Conservation (phyloP, 208 protist genomes). For the Leishmania mexicana region DNA sequence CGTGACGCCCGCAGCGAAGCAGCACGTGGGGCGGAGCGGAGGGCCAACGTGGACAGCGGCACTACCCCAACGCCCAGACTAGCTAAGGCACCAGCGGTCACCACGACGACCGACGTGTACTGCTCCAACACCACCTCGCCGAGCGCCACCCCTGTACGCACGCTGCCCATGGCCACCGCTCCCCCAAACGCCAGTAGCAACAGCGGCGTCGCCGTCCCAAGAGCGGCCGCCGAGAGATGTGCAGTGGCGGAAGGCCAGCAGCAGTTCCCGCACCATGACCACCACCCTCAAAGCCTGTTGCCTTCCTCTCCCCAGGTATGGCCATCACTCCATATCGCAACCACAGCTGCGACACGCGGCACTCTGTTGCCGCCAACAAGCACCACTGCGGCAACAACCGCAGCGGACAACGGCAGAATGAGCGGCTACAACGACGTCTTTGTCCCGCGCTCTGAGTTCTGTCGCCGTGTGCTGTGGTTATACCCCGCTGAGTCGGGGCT, state of each 20-base stretch:
- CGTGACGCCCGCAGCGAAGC: neutral
- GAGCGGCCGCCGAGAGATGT: neutral
- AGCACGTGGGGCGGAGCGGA: neutral
- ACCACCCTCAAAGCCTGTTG: neutral
- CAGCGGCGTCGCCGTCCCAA: neutral
- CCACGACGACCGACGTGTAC: neutral
- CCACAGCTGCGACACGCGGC: constrained; percentile 2
- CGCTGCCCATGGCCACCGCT: constrained; percentile 1
- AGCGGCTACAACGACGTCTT: constrained; percentile 76
- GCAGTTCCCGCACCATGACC: neutral
- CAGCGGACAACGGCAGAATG: constrained; percentile 24
- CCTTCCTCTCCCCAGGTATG: neutral
- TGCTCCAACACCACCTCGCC: constrained; percentile 8
- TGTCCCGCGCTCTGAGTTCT: constrained; percentile 81
- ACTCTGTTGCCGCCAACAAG: neutral
- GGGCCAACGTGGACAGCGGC: neutral
- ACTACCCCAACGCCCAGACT: neutral
- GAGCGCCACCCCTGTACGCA: constrained; percentile 15
- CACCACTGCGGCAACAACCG: neutral
- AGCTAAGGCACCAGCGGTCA: too few relatives aligned
- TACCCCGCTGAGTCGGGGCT: constrained; percentile 68
- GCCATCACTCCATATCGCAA: neutral
- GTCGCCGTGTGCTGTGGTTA: constrained; percentile 69
- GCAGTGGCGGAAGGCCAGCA: neutral
- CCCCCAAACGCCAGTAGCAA: neutral